These are phyloP conservation scores for Diversispora eburnea DNA, from an alignment of 192 early-diverging fungal species.

Conservation along the genomic window DNA sequence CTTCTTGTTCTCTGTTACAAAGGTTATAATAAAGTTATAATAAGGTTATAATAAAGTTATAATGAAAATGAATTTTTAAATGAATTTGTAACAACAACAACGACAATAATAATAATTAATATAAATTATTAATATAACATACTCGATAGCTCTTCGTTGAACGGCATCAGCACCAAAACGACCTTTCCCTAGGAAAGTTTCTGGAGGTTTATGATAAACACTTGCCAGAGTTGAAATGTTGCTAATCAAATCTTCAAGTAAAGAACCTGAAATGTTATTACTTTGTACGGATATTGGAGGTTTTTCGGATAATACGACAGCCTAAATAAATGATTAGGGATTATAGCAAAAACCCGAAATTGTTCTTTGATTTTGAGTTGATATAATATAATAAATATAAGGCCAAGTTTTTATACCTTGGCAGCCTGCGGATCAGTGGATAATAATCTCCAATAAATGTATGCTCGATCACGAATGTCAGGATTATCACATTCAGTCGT, in stretches of 20 bases:
- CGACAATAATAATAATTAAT: neutral
- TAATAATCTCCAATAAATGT: constrained; percentile 95
- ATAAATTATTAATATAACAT: constrained; percentile 12
- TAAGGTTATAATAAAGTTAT: too few relatives aligned
- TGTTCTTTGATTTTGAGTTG: neutral
- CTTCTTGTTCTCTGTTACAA: constrained; percentile 29
- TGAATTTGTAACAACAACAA: too few relatives aligned
- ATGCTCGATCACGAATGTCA: constrained; percentile 94
- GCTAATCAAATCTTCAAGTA: constrained; percentile 83
- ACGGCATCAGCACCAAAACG: constrained; percentile 59
- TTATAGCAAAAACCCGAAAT: neutral
- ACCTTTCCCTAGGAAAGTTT: constrained; percentile 65
- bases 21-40: neutral
- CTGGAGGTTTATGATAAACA: constrained; percentile 91
- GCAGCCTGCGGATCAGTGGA: constrained; percentile 92
- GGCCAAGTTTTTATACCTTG: constrained; percentile 49
- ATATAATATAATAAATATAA: neutral
- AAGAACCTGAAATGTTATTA: constrained; percentile 58
- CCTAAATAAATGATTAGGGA: constrained; percentile 37
- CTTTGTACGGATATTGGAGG: constrained; percentile 76
- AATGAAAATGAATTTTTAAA: too few relatives aligned
- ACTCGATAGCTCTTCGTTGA: constrained; percentile 47
- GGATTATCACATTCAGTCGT: constrained; percentile 90
- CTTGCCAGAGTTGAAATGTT: constrained; percentile 88
- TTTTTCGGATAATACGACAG: constrained; percentile 86